A percentile compares a stretch with the other conserved stretches of the same genome.
phyloP scores from a whole-genome alignment of 2,329 filamentous ascomycete genomes.

The Scopulariopsis brevicaulis region DNA sequence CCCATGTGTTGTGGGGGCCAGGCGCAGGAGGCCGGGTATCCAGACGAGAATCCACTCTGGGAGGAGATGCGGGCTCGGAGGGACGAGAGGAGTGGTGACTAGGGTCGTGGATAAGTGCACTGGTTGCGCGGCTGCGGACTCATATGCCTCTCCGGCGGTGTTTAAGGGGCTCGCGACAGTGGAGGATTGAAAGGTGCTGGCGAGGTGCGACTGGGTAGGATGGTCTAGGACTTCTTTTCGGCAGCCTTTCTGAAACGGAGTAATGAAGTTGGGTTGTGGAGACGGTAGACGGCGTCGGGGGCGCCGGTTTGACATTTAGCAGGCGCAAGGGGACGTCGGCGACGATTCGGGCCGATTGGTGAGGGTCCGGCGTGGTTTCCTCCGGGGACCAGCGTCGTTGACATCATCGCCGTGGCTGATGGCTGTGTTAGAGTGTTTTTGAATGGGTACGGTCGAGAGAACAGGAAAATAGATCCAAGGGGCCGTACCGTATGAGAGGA shows the following conservation, averaged over 20 bases:
- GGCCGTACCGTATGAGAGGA: not conserved
- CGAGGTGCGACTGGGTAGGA: constrained; percentile 14
- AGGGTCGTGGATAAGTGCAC: constrained; percentile 58
- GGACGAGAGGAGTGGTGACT: constrained; percentile 37
- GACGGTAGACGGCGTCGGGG: no score
- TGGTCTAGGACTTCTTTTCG: not conserved
- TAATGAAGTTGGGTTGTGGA: no score
- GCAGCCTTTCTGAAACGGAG: no score
- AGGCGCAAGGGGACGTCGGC: no score
- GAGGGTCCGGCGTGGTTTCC: no score
- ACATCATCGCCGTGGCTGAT: no score
- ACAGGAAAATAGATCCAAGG: no score
- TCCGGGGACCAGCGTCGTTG: no score
- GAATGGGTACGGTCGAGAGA: no score
- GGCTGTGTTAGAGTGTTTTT: no score
- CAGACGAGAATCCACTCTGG: constrained; percentile 46
- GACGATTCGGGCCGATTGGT: no score
- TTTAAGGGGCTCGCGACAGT: constrained; percentile 32
- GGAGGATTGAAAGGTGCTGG: constrained; percentile 12
- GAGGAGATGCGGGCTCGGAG: constrained; percentile 50
- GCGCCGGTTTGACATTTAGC: no score
- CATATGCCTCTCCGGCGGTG: constrained; percentile 34
- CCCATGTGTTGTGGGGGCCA: constrained; percentile 57
- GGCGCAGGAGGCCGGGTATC: constrained; percentile 32
- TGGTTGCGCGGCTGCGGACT: constrained; percentile 30